Evolutionary conservation across 2,329 filamentous ascomycete species (phyloP), one percentile per base, ranked within the genome.

Genomic region (Fusarium keratoplasticum): DNA sequence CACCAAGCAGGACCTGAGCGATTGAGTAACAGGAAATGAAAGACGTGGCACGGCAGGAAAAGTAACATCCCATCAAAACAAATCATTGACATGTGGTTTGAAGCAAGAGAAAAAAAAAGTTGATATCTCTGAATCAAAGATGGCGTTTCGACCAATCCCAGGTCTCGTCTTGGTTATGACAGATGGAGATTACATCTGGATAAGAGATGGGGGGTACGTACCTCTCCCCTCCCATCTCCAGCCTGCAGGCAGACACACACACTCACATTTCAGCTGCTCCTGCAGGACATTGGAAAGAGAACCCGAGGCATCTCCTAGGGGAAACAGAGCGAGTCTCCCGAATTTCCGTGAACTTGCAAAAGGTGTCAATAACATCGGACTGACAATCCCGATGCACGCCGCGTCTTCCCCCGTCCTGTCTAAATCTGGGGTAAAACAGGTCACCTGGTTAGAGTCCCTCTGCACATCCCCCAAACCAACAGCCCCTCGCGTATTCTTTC

Each of bases 161-260:
- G 62, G 20, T 29, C 50, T 55, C 59, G 54, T 66, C 44, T 63
- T 59, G 55, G 47, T 36, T 72, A 77, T 77, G 76, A 77, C 76
- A 77, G 68, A 77, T 75, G 70, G 31, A 52, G 73, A 77, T 77
- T 77, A 78, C 76, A 75, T 36, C 36, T 72, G 61, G 44, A 74
- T 74, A 61, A 55, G 22, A 55, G 40, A 50, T 18, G 42, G 31
- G 29, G 44, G 22, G 58, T 69, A 67, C 71, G 71, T 77, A 74
- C 72, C 64, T 57, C 29, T 64, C 27, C 60, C n/a, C 31, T 25
- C 3, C 50, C 18, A 55, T 31, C 64, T 68, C 74, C 60, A 65
- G 6, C n/a, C n/a, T 25, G 14, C 25, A 47, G 55, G 59, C 47
- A n/a, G 25, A 27, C 59, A 52, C n/a, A 42, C 58, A 27, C 59